These are phyloP conservation scores for Nannizziopsis barbatae DNA, from an alignment of 2,329 filamentous ascomycete species.

Conservation along the genomic window DNA sequence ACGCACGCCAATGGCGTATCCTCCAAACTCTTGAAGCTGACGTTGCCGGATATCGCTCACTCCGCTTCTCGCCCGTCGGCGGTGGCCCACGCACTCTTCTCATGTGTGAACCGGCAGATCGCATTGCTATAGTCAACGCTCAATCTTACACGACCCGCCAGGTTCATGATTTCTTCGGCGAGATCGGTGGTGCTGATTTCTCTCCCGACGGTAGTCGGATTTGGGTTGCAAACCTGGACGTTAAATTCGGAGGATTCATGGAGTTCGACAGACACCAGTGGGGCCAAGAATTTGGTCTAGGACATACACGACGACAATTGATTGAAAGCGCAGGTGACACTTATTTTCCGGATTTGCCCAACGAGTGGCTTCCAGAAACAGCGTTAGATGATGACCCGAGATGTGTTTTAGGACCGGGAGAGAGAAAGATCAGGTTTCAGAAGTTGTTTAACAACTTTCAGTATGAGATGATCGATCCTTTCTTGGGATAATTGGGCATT, in stretches of 20 bases:
- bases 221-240: slow-evolving; percentile 37
- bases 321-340: slow-evolving; percentile 16
- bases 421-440: slow-evolving; percentile 27
- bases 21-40: slow-evolving; percentile 35
- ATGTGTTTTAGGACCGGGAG: slow-evolving; percentile 26
- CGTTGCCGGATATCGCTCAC: slow-evolving; percentile 35
- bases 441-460: slow-evolving; percentile 21
- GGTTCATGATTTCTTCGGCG: slow-evolving; percentile 38
- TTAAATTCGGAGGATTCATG: slow-evolving; percentile 36
- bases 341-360: slow-evolving; percentile 24
- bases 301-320: slow-evolving; percentile 11
- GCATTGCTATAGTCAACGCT: slow-evolving; percentile 36
- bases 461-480: slow-evolving; percentile 10
- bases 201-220: slow-evolving; percentile 32
- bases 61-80: slow-evolving; percentile 36
- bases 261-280: slow-evolving; percentile 33
- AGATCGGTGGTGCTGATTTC: slow-evolving; percentile 36
- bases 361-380: slow-evolving; percentile 30
- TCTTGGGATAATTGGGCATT: slow-evolving; percentile 8
- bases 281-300: slow-evolving; percentile 26
- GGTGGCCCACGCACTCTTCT: slow-evolving; percentile 35
- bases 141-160: slow-evolving; percentile 34
- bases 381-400: slow-evolving; percentile 28
- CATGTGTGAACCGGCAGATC: slow-evolving; percentile 35
- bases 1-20: slow-evolving; percentile 33